Percentiles rank a stretch among this genome's conserved stretches.
Evolutionary conservation across 2,329 filamentous ascomycete genomes (phyloP).

Genomic region (Fusarium proliferatum): DNA sequence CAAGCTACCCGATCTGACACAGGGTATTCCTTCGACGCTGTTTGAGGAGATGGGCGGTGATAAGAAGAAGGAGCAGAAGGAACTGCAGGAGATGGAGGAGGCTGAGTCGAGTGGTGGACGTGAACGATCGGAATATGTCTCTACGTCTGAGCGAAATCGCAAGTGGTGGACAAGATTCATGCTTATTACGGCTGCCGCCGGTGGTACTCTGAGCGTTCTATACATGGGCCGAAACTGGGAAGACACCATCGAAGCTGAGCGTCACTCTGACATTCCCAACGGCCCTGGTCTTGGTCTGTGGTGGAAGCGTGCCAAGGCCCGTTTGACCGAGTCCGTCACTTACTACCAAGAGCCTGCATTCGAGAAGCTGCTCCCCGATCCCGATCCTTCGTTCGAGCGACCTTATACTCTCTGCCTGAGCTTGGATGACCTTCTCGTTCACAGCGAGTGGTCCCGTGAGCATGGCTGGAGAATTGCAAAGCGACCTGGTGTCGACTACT

Average conservation of each 20-base stretch:
- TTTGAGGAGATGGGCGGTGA: constrained; percentile 74
- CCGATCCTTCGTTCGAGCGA: constrained; percentile 80
- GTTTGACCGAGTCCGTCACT: constrained; percentile 78
- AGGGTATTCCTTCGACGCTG: constrained; percentile 92
- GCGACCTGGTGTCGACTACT: constrained; percentile 95
- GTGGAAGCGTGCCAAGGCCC: constrained; percentile 83
- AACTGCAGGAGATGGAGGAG: constrained; percentile 53
- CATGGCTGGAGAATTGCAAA: constrained; percentile 97
- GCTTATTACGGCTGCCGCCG: constrained; percentile 70
- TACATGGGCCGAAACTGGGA: constrained; percentile 94
- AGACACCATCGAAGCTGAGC: constrained; percentile 76
- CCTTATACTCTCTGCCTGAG: constrained; percentile 94
- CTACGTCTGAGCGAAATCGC: constrained; percentile 86
- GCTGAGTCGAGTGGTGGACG: constrained; percentile 48
- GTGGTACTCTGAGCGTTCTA: constrained; percentile 67
- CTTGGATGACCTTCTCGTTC: constrained; percentile 92
- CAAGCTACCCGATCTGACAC: constrained; percentile 89
- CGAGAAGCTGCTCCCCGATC: constrained; percentile 87
- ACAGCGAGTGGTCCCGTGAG: constrained; percentile 93
- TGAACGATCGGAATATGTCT: constrained; percentile 80
- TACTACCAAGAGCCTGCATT: constrained; percentile 98
- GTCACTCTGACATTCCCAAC: constrained; percentile 78
- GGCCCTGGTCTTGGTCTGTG: constrained; percentile 82
- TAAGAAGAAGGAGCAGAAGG: constrained; percentile 49
- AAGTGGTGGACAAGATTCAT: constrained; percentile 80